Conservation (phyloP, 1,284 basidiomycete species). For the Rhodotorula sp. region DNA sequence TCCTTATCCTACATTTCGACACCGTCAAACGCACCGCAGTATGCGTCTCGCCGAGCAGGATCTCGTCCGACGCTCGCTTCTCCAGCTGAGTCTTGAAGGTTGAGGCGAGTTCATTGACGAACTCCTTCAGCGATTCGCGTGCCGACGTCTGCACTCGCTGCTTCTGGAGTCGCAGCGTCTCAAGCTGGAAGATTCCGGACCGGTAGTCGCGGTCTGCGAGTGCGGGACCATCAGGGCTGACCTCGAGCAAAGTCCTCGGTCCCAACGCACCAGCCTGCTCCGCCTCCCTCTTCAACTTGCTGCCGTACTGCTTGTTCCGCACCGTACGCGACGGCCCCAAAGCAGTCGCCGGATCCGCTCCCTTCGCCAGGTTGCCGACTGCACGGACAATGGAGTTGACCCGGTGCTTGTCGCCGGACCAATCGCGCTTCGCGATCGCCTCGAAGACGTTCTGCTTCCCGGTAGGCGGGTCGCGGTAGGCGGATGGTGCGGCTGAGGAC, state of each 20-base stretch:
- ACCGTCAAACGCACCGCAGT: slow-evolving; percentile 10
- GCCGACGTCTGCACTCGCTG: slow-evolving; percentile 42
- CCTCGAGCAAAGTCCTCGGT: slow-evolving; percentile 1
- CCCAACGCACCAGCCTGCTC: slow-evolving; percentile 75
- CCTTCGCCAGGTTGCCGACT: slow-evolving; percentile 32
- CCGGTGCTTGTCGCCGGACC: slow-evolving; percentile 35
- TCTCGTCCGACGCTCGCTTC: slow-evolving; percentile 24
- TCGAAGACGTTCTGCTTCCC: slow-evolving; percentile 38
- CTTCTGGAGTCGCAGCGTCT: slow-evolving; percentile 68
- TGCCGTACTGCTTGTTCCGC: slow-evolving; percentile 21
- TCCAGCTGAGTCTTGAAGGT: slow-evolving; percentile 31
- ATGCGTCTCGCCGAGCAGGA: slow-evolving; percentile 8
- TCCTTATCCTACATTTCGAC: neutral
- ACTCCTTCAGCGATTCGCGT: slow-evolving; percentile 30
- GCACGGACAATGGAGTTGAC: slow-evolving; percentile 37
- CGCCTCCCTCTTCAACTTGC: slow-evolving; percentile 77
- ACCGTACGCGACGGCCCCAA: slow-evolving; percentile 3
- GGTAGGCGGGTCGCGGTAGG: slow-evolving; percentile 32
- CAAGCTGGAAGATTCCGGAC: slow-evolving; percentile 85
- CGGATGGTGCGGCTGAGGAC: neutral
- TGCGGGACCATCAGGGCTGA: slow-evolving; percentile 14
- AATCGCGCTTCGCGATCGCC: slow-evolving; percentile 35
- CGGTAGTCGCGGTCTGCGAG: slow-evolving; percentile 82
- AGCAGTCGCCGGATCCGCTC: slow-evolving; percentile 4
- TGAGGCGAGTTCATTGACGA: slow-evolving; percentile 29